Evolutionary conservation across 192 early-diverging fungal species (phyloP).

Genomic region (Mortierella claussenii): DNA sequence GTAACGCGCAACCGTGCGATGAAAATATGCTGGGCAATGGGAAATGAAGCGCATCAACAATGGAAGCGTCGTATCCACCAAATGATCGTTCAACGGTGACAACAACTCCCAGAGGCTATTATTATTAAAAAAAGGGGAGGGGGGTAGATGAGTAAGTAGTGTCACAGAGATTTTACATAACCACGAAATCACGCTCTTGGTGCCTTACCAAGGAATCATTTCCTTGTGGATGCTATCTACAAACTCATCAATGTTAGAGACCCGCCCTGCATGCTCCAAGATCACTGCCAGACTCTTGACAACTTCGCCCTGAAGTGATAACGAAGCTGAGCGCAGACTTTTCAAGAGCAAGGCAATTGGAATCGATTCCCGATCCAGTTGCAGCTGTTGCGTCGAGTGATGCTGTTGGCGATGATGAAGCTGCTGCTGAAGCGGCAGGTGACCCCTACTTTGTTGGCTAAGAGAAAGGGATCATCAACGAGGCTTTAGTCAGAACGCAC

Average conservation of each 20-base stretch:
- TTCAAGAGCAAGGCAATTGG: constrained; percentile 18
- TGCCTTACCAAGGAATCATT: constrained; percentile 58
- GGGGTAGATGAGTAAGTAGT: too few species aligned
- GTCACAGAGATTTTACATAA: too few species aligned
- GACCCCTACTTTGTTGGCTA: constrained; percentile 7
- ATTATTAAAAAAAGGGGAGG: not conserved
- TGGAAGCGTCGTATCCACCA: constrained; percentile 51
- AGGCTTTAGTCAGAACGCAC: not conserved
- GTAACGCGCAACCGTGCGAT: constrained; percentile 53
- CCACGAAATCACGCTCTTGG: not conserved
- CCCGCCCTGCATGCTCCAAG: constrained; percentile 49
- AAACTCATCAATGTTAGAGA: constrained; percentile 61
- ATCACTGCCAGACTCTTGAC: constrained; percentile 58
- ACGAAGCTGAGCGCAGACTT: constrained; percentile 7
- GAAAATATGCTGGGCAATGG: constrained; percentile 52
- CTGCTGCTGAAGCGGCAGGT: constrained; percentile 5
- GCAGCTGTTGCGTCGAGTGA: not conserved
- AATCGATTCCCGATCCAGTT: constrained; percentile 9
- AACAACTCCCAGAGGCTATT: constrained; percentile 65
- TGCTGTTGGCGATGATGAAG: constrained; percentile 27
- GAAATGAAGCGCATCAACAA: constrained; percentile 60
- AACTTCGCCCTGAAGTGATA: constrained; percentile 52
- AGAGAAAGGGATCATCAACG: not conserved
- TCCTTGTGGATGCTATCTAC: constrained; percentile 56
- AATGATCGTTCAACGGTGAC: constrained; percentile 56